These are phyloP conservation scores for Torulaspora pretoriensis DNA, from an alignment of 1,139 yeast species.

Conservation along the genomic window DNA sequence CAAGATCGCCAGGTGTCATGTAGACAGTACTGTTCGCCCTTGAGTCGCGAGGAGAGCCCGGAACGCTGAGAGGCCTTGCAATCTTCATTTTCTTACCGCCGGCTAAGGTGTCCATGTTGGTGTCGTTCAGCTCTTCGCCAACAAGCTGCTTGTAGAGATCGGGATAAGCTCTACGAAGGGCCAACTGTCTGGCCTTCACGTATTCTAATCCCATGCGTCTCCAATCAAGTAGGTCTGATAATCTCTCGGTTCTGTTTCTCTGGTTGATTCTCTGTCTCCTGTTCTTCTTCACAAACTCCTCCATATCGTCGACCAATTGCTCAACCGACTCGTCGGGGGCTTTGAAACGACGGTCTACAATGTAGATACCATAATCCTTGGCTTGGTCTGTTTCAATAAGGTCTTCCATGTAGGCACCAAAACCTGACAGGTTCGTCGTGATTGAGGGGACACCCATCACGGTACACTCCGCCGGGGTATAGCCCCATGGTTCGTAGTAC, in stretches of 20 bases:
- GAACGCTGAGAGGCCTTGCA: slow-evolving; percentile 89
- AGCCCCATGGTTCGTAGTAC: slow-evolving; percentile 99
- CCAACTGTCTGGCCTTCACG: slow-evolving; percentile 88
- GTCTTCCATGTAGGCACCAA: slow-evolving; percentile 98
- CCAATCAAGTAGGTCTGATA: slow-evolving; percentile 93
- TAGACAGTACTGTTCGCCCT: slow-evolving; percentile 44
- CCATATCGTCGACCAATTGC: slow-evolving; percentile 87
- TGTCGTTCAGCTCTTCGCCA: slow-evolving; percentile 29
- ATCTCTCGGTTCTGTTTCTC: slow-evolving; percentile 93
- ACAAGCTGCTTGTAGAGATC: slow-evolving; percentile 63
- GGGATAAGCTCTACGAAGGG: slow-evolving; percentile 91
- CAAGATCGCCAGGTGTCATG: slow-evolving; percentile 98
- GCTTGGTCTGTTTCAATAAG: slow-evolving; percentile 77
- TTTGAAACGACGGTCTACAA: slow-evolving; percentile 91
- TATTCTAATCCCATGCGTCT: slow-evolving; percentile 96
- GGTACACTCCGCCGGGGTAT: slow-evolving; percentile 98
- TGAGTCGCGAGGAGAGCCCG: slow-evolving; percentile 84
- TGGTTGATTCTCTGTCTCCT: slow-evolving; percentile 97
- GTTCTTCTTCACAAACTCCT: slow-evolving; percentile 79
- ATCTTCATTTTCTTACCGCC: slow-evolving; percentile 54
- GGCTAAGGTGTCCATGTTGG: slow-evolving; percentile 32
- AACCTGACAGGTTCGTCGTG: slow-evolving; percentile 93
- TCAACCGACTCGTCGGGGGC: slow-evolving; percentile 91
- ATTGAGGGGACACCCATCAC: slow-evolving; percentile 99
- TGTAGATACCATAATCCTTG: slow-evolving; percentile 92